These are phyloP conservation scores for Dovyalis caffra DNA, from an alignment of 345 rosid genomes.

Conservation along the genomic window DNA sequence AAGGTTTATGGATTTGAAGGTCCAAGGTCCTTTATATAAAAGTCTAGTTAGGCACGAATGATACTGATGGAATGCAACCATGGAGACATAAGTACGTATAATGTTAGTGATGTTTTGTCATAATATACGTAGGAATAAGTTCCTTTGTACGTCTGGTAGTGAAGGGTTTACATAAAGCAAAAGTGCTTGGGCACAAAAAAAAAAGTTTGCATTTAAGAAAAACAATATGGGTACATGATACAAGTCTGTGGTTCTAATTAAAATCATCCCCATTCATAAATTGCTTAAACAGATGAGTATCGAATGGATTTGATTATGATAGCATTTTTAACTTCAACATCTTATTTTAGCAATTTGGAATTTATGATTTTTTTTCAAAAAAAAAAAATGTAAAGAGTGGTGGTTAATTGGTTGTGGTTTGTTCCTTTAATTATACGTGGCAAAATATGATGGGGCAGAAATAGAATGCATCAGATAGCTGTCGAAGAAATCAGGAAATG, in stretches of 20 bases:
- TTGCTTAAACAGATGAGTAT: not conserved
- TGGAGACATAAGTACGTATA: not conserved
- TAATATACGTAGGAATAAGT: not conserved
- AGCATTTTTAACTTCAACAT: not conserved
- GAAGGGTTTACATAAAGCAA: slow-evolving; percentile 4
- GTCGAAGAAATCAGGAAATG: not conserved
- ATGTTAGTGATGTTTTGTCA: not conserved
- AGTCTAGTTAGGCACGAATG: not conserved
- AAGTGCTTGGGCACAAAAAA: not conserved
- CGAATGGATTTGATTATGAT: not conserved
- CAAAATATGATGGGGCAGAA: not conserved
- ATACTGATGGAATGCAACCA: not conserved
- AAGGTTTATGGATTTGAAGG: not conserved
- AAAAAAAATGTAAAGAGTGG: slow-evolving; percentile 13
- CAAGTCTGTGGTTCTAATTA: slow-evolving; percentile 8
- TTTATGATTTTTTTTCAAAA: not conserved
- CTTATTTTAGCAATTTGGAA: not conserved
- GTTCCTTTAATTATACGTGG: not conserved
- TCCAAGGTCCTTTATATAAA: not conserved
- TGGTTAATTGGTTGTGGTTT: not conserved
- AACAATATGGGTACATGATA: too few relatives aligned
- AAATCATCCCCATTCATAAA: not conserved
- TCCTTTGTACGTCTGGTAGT: not conserved
- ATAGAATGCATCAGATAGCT: not conserved
- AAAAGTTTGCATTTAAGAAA: too few relatives aligned